A percentile compares a stretch with the other conserved stretches of the same genome.
These are phyloP conservation scores for Colletotrichum lupini DNA, from an alignment of 2,329 filamentous ascomycete species.

Conservation along the genomic window DNA sequence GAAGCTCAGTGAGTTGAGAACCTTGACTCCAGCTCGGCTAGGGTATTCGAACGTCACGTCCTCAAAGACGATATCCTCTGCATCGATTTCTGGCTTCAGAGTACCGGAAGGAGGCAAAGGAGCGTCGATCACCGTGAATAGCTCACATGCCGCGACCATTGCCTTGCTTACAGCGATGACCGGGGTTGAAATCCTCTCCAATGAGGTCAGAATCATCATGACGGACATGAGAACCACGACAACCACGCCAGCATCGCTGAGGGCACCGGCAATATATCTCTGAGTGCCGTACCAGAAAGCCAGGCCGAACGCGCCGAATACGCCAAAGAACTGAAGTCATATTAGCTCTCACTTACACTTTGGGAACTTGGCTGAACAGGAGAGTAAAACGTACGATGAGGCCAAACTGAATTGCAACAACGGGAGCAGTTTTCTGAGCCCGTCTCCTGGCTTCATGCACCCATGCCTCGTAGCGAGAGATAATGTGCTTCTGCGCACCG, in stretches of 20 bases:
- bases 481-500: slow-evolving; percentile 52
- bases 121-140: slow-evolving; percentile 44
- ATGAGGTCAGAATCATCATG: slow-evolving; percentile 49
- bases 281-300: slow-evolving; percentile 57
- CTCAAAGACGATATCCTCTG: slow-evolving; percentile 36
- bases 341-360: background rate
- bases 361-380: background rate
- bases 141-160: slow-evolving; percentile 43
- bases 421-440: slow-evolving; percentile 48
- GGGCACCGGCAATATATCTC: slow-evolving; percentile 46
- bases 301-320: slow-evolving; percentile 50
- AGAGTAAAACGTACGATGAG: slow-evolving; percentile 36
- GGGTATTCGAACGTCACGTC: slow-evolving; percentile 42
- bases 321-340: slow-evolving; percentile 42
- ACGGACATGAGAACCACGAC: slow-evolving; percentile 51
- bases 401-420: slow-evolving; percentile 45
- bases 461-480: slow-evolving; percentile 50
- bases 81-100: slow-evolving; percentile 39
- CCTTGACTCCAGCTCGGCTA: slow-evolving; percentile 44
- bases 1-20: slow-evolving; percentile 47
- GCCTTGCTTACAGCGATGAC: slow-evolving; percentile 48
- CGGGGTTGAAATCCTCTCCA: slow-evolving; percentile 51
- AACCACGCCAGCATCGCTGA: slow-evolving; percentile 50
- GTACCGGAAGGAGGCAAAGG: slow-evolving; percentile 36
- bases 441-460: slow-evolving; percentile 48